phyloP scores from a whole-genome alignment of 2,329 filamentous ascomycete genomes.

The Didymella lethalis region DNA sequence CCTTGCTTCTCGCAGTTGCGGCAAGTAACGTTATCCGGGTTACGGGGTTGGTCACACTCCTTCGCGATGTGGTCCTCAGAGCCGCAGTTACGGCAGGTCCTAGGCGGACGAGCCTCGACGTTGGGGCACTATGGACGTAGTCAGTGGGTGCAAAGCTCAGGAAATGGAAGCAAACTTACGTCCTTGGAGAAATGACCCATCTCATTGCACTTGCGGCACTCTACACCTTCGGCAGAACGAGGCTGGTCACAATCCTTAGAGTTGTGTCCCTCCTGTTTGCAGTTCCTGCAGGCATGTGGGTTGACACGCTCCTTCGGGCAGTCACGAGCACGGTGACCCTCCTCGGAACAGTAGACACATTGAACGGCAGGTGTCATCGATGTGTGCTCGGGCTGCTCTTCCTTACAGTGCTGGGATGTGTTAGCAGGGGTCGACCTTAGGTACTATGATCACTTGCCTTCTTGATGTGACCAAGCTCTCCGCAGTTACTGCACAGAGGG shows the following conservation, averaged over 20 bases:
- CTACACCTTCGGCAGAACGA: conserved; percentile 63
- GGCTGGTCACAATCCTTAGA: conserved; percentile 54
- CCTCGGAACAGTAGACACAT: conserved; percentile 70
- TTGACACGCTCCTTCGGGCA: conserved; percentile 65
- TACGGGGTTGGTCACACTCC: conserved; percentile 49
- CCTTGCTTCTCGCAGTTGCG: conserved; percentile 72
- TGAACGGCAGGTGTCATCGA: conserved; percentile 57
- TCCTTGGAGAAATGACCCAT: conserved; percentile 52
- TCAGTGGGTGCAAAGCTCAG: conserved; percentile 23
- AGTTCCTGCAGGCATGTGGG: conserved; percentile 73
- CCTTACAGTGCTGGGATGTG: conserved; percentile 59
- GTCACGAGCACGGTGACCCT: conserved; percentile 73
- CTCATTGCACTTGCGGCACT: conserved; percentile 71
- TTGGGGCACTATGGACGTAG: conserved; percentile 39
- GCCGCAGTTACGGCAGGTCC: conserved; percentile 49
- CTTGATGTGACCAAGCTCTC: conserved; percentile 68
- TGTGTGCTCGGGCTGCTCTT: conserved; percentile 62
- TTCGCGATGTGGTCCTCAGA: conserved; percentile 49
- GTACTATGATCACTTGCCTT: conserved; percentile 41
- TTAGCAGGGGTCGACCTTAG: conserved; percentile 12
- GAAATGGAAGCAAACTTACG: conserved; percentile 22
- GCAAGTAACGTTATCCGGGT: conserved; percentile 55
- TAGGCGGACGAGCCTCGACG: conserved; percentile 34
- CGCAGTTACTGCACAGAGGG: conserved; percentile 70
- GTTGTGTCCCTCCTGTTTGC: conserved; percentile 59